Conservation (phyloP, 2,329 filamentous ascomycete species). For the Fusarium pseudonygamai region DNA sequence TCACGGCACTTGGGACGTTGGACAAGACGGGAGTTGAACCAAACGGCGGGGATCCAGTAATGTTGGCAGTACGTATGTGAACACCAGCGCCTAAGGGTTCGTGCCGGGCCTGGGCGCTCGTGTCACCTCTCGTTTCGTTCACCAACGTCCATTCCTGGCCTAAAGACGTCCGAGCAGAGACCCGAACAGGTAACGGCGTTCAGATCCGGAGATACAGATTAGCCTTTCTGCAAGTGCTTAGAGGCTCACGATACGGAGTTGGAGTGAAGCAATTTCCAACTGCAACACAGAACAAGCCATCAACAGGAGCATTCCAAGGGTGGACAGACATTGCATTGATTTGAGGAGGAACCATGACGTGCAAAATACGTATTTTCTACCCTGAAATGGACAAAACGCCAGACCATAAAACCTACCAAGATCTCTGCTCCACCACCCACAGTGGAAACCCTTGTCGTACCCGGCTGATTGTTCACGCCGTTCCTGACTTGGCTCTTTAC, state of each 20-base stretch:
- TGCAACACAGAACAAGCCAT: neutral
- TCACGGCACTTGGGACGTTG: constrained; percentile 27
- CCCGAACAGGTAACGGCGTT: constrained; percentile 17
- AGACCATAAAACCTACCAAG: constrained; percentile 16
- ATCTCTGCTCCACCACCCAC: constrained; percentile 35
- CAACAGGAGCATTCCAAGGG: constrained; percentile 1
- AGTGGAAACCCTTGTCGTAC: constrained; percentile 38
- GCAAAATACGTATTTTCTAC: constrained; percentile 17
- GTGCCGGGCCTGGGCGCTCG: constrained; percentile 29
- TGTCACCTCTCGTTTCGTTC: constrained; percentile 29
- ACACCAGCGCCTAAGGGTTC: constrained; percentile 24
- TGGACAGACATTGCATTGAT: constrained; percentile 8
- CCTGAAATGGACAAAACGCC: constrained; percentile 5
- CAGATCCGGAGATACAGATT: constrained; percentile 4
- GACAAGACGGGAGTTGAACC: constrained; percentile 21
- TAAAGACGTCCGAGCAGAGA: neutral
- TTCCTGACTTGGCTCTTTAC: constrained; percentile 42
- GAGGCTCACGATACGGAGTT: constrained; percentile 7
- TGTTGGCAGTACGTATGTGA: neutral
- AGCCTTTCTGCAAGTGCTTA: constrained; percentile 30
- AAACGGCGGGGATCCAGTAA: constrained; percentile 26
- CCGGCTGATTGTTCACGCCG: constrained; percentile 41
- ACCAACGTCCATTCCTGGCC: constrained; percentile 19
- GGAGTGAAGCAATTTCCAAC: constrained; percentile 9
- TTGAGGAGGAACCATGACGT: constrained; percentile 29